A percentile compares a stretch with the other conserved stretches of the same genome.
Conservation (phyloP, 2,329 filamentous ascomycete genomes). For the Ophiostoma quercus region DNA sequence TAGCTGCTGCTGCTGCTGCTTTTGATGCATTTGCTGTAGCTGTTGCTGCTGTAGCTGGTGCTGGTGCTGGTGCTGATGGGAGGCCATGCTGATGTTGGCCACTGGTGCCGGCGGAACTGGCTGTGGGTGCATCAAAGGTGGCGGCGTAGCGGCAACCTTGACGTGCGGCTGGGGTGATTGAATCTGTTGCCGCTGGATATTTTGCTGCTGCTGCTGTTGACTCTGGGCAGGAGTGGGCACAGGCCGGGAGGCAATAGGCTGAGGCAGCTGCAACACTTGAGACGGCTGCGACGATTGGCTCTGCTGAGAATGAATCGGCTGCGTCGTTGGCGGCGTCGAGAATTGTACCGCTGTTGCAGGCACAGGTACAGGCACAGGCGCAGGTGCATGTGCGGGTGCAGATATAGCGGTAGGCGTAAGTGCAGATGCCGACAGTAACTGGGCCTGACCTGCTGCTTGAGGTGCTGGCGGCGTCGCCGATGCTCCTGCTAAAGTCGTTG, state of each 20-base stretch:
- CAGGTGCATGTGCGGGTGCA: not conserved
- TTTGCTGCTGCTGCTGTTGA: slow-evolving; percentile 4
- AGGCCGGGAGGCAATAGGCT: slow-evolving; percentile 10
- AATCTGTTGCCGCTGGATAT: not conserved
- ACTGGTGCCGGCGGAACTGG: not conserved
- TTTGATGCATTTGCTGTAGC: slow-evolving; percentile 4
- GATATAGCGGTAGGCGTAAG: no score
- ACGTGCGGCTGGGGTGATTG: slow-evolving; percentile 5
- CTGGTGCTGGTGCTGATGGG: slow-evolving; percentile 18
- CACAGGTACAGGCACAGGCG: not conserved
- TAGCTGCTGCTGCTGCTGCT: not conserved
- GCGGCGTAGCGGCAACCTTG: not conserved
- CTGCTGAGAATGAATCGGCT: not conserved
- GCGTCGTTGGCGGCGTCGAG: no score
- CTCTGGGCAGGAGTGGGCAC: not conserved
- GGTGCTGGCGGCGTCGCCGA: no score
- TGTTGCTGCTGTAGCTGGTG: slow-evolving; percentile 13
- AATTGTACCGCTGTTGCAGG: not conserved
- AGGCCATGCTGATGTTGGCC: not conserved
- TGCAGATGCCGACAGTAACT: not conserved
- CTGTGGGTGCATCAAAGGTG: slow-evolving; percentile 12
- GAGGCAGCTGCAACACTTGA: not conserved
- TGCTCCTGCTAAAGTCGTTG: no score
- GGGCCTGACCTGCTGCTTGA: not conserved
- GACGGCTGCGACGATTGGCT: not conserved